Percentiles rank a stretch among this genome's conserved stretches.
These are phyloP conservation scores for Penicillium cataractarum DNA, from an alignment of 495 filamentous ascomycete species.

Conservation along the genomic window DNA sequence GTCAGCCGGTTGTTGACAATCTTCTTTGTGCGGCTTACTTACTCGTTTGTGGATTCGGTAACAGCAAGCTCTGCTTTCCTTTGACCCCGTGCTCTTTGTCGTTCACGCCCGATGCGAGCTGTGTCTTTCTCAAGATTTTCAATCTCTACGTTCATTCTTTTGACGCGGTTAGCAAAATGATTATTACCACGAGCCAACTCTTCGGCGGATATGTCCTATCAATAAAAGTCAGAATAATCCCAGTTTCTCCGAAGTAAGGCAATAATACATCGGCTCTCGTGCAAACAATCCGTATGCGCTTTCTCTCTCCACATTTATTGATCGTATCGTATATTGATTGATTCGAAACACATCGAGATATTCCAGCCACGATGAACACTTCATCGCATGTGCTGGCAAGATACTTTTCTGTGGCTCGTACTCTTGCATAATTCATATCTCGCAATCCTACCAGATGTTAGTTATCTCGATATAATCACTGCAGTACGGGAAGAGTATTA, in stretches of 20 bases:
- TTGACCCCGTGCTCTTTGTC: background rate
- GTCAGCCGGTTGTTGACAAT: background rate
- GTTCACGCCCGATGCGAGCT: background rate
- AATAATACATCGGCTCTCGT: background rate
- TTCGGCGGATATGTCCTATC: background rate
- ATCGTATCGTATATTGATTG: background rate
- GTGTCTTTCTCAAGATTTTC: background rate
- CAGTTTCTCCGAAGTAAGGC: background rate
- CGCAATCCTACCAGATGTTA: background rate
- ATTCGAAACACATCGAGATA: background rate
- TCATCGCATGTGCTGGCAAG: background rate
- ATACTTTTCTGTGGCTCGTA: background rate
- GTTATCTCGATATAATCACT: background rate
- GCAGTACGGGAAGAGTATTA: background rate
- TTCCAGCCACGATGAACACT: background rate
- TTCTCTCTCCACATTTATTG: background rate
- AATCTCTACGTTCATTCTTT: background rate
- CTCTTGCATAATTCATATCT: slow-evolving; percentile 2
- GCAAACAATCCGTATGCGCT: background rate
- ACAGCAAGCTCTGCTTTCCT: background rate
- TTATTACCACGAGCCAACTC: background rate
- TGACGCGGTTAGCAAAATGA: background rate
- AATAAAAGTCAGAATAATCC: background rate
- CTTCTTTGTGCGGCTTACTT: background rate
- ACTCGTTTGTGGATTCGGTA: background rate